A percentile compares a stretch with the other conserved stretches of the same genome.
Evolutionary conservation across 768 basidiomycete species (phyloP).

Genomic region (Kondoa subrosea): DNA sequence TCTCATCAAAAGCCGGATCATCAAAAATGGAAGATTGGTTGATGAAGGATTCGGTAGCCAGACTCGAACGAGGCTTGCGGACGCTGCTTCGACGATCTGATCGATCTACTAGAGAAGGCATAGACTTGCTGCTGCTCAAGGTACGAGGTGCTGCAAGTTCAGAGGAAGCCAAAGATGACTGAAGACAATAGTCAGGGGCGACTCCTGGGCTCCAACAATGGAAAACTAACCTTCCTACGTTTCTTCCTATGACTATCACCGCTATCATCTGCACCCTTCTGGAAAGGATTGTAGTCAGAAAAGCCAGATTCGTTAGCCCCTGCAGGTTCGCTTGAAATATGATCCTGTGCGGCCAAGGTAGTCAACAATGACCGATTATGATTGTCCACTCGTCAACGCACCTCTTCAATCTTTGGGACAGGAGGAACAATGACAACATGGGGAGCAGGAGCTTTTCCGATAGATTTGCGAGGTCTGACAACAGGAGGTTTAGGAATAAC

Average conservation of each 20-base stretch:
- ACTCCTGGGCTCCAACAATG: background rate
- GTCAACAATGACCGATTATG: background rate
- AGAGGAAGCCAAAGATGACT: background rate
- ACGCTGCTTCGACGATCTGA: background rate
- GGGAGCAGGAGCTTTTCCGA: too few relatives aligned
- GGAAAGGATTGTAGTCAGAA: conserved; percentile 8
- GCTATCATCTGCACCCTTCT: background rate
- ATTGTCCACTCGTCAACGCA: background rate
- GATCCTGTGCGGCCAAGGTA: background rate
- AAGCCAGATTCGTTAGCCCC: conserved; percentile 4
- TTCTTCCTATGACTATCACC: background rate
- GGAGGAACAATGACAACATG: too few relatives aligned
- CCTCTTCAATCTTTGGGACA: background rate
- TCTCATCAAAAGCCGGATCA: background rate
- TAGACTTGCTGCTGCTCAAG: background rate
- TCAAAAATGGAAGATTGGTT: background rate
- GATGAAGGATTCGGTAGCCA: background rate
- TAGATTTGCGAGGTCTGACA: too few relatives aligned
- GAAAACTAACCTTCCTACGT: background rate
- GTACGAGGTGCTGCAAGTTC: background rate
- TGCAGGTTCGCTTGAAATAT: background rate
- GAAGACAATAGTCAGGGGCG: background rate
- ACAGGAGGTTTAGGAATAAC: background rate
- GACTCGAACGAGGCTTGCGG: background rate
- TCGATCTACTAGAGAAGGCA: background rate